phyloP scores from a whole-genome alignment of 164 flowering plant genomes.

The Berberis thunbergii region DNA sequence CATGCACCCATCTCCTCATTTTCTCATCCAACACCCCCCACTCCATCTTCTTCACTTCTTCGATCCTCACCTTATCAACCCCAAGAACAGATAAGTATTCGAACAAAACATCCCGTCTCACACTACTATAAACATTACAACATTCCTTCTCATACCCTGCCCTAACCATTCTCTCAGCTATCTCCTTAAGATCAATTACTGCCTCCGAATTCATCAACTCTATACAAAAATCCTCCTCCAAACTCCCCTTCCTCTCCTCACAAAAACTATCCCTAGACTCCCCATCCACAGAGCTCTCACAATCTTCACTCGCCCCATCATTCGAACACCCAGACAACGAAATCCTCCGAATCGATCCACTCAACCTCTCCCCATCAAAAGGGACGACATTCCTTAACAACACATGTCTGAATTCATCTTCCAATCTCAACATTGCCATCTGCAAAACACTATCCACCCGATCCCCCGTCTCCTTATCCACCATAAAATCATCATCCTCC shows the following conservation, averaged over 20 bases:
- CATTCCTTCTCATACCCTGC: not conserved
- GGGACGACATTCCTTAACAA: slow-evolving; percentile 35
- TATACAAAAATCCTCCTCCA: slow-evolving; percentile 35
- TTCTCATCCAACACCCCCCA: not conserved
- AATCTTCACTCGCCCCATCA: slow-evolving; percentile 22
- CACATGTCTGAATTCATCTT: slow-evolving; percentile 52
- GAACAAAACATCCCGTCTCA: not conserved
- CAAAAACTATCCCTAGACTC: slow-evolving; percentile 10
- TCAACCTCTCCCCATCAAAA: slow-evolving; percentile 41
- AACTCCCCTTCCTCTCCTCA: slow-evolving; percentile 46
- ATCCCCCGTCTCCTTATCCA: slow-evolving; percentile 16
- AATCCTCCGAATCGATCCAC: slow-evolving; percentile 48
- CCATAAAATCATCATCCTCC: slow-evolving; percentile 14
- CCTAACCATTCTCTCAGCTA: not conserved
- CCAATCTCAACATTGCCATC: slow-evolving; percentile 48
- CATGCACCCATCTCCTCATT: not conserved
- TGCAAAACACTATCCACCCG: slow-evolving; percentile 46
- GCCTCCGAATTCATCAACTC: slow-evolving; percentile 48
- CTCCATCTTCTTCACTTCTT: not conserved
- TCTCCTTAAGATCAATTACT: not conserved
- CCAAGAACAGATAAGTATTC: not conserved
- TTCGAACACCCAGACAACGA: slow-evolving; percentile 40
- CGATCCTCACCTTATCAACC: not conserved
- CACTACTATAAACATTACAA: not conserved
- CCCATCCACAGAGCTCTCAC: slow-evolving; percentile 12